phyloP scores from a whole-genome alignment of 352 stramenopile species.

The Globisporangium parvum region DNA sequence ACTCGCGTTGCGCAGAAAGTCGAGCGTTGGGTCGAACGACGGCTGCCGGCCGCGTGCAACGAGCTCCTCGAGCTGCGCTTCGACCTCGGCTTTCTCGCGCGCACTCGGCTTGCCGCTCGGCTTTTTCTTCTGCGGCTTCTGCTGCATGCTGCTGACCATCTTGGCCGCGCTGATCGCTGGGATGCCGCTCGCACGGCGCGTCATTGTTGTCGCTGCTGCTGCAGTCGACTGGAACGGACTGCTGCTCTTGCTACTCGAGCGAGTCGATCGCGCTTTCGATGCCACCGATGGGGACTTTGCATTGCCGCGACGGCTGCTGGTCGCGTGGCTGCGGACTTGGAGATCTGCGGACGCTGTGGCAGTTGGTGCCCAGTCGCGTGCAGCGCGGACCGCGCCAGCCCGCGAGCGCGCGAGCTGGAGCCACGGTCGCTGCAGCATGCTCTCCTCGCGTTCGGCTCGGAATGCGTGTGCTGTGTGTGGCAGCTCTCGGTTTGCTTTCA shows the following conservation, averaged over 20 bases:
- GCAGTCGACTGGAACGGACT: slow-evolving; percentile 3
- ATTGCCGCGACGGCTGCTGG: slow-evolving; percentile 1
- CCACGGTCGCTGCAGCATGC: too few species aligned
- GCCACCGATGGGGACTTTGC: neutral
- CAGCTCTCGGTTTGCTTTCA: neutral
- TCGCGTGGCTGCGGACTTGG: neutral
- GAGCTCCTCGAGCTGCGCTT: slow-evolving; percentile 33
- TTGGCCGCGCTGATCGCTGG: slow-evolving; percentile 8
- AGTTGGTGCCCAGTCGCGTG: neutral
- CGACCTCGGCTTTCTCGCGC: slow-evolving; percentile 12
- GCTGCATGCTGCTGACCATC: slow-evolving; percentile 11
- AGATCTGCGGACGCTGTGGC: neutral
- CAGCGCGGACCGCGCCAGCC: too few species aligned
- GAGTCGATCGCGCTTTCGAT: neutral
- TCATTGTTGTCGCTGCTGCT: neutral
- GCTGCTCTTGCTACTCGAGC: neutral
- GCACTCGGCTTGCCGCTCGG: slow-evolving; percentile 5
- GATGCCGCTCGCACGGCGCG: slow-evolving; percentile 5
- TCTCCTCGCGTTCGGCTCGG: too few species aligned
- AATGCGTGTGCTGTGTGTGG: too few species aligned
- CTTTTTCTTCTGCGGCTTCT: slow-evolving; percentile 1
- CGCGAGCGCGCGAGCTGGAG: too few species aligned
- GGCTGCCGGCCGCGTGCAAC: slow-evolving; percentile 24
- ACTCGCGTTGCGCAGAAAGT: slow-evolving; percentile 42
- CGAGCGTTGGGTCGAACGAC: slow-evolving; percentile 30